Evolutionary conservation across 2,329 filamentous ascomycete genomes (phyloP), one percentile per base, ranked within the genome.

Genomic region (Aspergillus sp.): DNA sequence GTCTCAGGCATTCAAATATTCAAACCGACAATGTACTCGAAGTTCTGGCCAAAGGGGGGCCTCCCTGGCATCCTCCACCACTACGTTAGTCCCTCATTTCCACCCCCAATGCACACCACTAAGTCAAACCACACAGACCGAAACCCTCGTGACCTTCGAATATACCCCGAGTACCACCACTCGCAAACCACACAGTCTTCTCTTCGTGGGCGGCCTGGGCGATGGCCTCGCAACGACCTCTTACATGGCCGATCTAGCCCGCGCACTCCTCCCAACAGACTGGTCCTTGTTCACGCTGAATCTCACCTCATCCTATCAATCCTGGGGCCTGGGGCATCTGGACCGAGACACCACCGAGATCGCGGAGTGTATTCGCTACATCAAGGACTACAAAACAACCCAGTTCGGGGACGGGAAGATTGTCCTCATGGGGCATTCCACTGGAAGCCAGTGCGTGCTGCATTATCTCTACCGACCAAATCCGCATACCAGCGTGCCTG

Each of bases 381-480:
- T 84, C 60, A 71, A 69, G 14, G 53, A 64, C 0, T 66, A 70
- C 52, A 74, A 75, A 45, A 56, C 51, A 0, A 53, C 58, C 6
- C 60, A 60, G 26, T 62, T 61, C 32, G 56, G 57, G 24, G 35
- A 45, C 5, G 76, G 75, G 1, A 84, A 82, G 47, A 67, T 88
- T 13, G 81, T 86, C 19, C 67, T 88, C 3, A 84, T 88, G 81
- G 86, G 86, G 2, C 84, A 87, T 62, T 85, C 82, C 1, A 88
- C 86, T 0, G 86, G 86, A 0, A 87, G 82, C 56, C 86, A 89
- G 66, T 86, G 87, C 63, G 77, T 83, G 6, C 77, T 88, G 73
- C 81, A 86, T 59, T 88, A 88, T 58, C 65, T 86, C 0, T 73
- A 69, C 49, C 70, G 70, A 2, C 67, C 72, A 3, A 78, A 77